These are phyloP conservation scores for Rhizoclosmatium globosum DNA, from an alignment of 192 early-diverging fungal genomes.

Conservation along the genomic window DNA sequence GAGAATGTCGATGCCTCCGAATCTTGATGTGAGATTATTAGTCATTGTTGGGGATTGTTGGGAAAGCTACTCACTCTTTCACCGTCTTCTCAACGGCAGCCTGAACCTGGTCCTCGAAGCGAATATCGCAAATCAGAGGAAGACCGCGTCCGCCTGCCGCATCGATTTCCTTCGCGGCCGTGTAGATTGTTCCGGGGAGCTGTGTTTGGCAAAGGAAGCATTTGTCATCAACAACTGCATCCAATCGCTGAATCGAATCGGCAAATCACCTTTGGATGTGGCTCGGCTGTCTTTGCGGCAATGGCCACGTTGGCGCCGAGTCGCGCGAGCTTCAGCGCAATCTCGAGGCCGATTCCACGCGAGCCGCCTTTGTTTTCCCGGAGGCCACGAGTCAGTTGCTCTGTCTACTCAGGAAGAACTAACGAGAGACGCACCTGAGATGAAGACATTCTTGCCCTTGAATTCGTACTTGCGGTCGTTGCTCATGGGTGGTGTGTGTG, in stretches of 20 bases:
- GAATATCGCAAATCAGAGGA: conserved; percentile 84
- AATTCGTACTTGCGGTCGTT: conserved; percentile 17
- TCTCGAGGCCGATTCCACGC: conserved; percentile 82
- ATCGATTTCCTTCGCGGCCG: conserved; percentile 78
- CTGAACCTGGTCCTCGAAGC: conserved; percentile 77
- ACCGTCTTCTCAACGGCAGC: conserved; percentile 72
- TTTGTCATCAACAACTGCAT: not conserved
- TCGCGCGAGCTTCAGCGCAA: conserved; percentile 70
- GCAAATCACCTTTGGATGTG: conserved; percentile 61
- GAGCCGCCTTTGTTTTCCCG: conserved; percentile 20
- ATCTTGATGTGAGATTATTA: conserved; percentile 38
- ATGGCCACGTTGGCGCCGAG: conserved; percentile 77
- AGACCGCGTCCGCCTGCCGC: conserved; percentile 78
- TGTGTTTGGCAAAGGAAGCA: conserved; percentile 12
- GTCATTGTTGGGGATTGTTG: not conserved
- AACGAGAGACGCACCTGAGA: conserved; percentile 9
- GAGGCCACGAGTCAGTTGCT: not conserved
- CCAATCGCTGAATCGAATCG: not conserved
- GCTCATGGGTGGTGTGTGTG: not conserved
- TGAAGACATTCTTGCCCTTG: conserved; percentile 32
- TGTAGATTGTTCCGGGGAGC: conserved; percentile 86
- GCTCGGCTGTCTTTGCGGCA: conserved; percentile 75
- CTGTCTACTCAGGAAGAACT: not conserved
- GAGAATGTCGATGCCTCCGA: conserved; percentile 85
- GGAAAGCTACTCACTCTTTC: conserved; percentile 2